Conservation (phyloP, 2,329 filamentous ascomycete species). For the Metarhizium guizhouense region DNA sequence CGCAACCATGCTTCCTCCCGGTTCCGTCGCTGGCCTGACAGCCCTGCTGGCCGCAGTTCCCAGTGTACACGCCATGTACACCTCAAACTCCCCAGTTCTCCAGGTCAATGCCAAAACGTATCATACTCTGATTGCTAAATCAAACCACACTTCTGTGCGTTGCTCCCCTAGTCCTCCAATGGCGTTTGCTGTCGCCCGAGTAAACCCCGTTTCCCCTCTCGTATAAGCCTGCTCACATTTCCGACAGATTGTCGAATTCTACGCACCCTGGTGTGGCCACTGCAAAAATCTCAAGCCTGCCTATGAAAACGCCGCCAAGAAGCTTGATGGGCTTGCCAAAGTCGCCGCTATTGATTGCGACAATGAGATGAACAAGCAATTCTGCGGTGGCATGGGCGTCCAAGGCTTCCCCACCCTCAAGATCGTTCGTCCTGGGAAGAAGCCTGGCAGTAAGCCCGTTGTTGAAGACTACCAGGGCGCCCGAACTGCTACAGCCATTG, state of each 20-base stretch:
- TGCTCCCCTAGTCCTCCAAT: background rate
- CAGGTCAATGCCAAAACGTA: conserved; percentile 75
- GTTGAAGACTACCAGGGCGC: conserved; percentile 88
- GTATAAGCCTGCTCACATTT: background rate
- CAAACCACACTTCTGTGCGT: conserved; percentile 83
- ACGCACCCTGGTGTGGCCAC: conserved; percentile 95
- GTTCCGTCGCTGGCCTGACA: conserved; percentile 33
- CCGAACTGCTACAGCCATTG: conserved; percentile 76
- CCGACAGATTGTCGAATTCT: conserved; percentile 66
- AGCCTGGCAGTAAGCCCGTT: conserved; percentile 60
- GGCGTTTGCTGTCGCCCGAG: background rate
- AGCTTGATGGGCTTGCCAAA: conserved; percentile 83
- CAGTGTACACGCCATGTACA: conserved; percentile 65
- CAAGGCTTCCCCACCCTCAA: conserved; percentile 95
- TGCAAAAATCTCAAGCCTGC: conserved; percentile 93
- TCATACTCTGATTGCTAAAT: conserved; percentile 72
- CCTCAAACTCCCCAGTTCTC: conserved; percentile 78
- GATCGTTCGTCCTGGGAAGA: conserved; percentile 79
- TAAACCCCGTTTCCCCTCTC: background rate
- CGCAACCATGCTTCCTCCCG: conserved; percentile 41
- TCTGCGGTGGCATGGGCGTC: conserved; percentile 79
- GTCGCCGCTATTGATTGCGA: conserved; percentile 95
- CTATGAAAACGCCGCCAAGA: conserved; percentile 88
- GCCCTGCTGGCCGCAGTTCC: conserved; percentile 59
- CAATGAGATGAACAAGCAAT: conserved; percentile 80